Conservation (phyloP, 768 basidiomycete species). For the Pleurotus cornucopiae region DNA sequence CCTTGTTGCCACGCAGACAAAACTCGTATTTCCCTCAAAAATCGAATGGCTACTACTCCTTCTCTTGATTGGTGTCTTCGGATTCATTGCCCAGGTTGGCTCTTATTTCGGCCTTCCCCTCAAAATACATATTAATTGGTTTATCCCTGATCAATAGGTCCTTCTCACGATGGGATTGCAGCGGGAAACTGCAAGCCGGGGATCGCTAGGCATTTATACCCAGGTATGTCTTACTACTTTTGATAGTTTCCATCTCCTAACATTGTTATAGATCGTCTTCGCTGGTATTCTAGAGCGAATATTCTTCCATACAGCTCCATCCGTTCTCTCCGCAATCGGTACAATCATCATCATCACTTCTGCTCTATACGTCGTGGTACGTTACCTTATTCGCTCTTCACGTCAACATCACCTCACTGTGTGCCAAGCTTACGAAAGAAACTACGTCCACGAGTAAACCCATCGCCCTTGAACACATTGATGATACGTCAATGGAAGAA, state of each 20-base stretch:
- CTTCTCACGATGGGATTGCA: slow-evolving; percentile 57
- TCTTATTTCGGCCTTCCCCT: not conserved
- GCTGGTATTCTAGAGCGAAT: slow-evolving; percentile 43
- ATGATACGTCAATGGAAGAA: slow-evolving; percentile 10
- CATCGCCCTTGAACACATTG: not conserved
- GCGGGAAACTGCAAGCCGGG: slow-evolving; percentile 61
- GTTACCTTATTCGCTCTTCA: slow-evolving; percentile 11
- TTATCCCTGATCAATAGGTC: not conserved
- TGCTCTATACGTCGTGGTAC: slow-evolving; percentile 49
- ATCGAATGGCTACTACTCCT: slow-evolving; percentile 43
- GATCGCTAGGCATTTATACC: slow-evolving; percentile 51
- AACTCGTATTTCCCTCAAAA: slow-evolving; percentile 41
- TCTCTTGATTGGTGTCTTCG: slow-evolving; percentile 47
- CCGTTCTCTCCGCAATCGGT: slow-evolving; percentile 43
- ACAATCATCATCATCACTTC: slow-evolving; percentile 44
- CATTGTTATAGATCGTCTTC: slow-evolving; percentile 36
- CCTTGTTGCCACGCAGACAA: slow-evolving; percentile 36
- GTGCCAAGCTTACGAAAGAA: slow-evolving; percentile 6
- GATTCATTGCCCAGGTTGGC: slow-evolving; percentile 47
- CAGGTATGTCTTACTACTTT: slow-evolving; percentile 27
- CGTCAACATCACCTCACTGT: not conserved
- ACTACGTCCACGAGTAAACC: not conserved
- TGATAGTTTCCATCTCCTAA: not conserved
- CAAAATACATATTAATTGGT: not conserved
- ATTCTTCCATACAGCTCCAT: slow-evolving; percentile 44